These are phyloP conservation scores for Senna siamea DNA, from an alignment of 306 rosid genomes.

Conservation along the genomic window DNA sequence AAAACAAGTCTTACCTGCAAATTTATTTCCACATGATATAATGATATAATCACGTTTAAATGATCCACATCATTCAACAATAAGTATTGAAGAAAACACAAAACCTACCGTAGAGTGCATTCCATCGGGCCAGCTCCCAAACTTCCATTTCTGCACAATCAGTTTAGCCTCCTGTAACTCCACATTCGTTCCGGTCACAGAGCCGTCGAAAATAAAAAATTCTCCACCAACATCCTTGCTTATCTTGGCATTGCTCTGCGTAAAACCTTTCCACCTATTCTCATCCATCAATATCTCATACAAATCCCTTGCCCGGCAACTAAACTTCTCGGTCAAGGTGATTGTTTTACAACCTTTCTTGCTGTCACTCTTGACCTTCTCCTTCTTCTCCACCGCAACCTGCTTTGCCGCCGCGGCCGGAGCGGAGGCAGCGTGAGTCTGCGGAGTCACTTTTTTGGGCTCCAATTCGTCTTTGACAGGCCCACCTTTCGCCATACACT, in stretches of 20 bases:
- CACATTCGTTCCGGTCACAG: conserved; percentile 79
- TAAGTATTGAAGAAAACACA: not conserved
- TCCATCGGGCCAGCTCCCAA: conserved; percentile 92
- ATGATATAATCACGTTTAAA: not conserved
- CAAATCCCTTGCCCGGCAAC: conserved; percentile 75
- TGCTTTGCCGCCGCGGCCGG: conserved; percentile 6
- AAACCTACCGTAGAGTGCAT: conserved; percentile 60
- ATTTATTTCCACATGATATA: not conserved
- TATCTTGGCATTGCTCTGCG: conserved; percentile 88
- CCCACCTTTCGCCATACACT: conserved; percentile 87
- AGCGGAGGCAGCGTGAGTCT: conserved; percentile 14
- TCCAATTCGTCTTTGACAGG: conserved; percentile 87
- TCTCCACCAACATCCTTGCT: conserved; percentile 93
- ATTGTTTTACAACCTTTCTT: conserved; percentile 77
- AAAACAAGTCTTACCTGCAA: conserved; percentile 78
- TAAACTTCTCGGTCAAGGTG: conserved; percentile 82
- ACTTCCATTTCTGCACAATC: conserved; percentile 90
- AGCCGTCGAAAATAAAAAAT: conserved; percentile 82
- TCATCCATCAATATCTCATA: conserved; percentile 96
- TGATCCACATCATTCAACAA: not conserved
- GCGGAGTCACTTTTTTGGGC: conserved; percentile 54
- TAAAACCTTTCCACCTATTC: conserved; percentile 95
- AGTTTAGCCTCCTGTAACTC: conserved; percentile 83
- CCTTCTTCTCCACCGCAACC: conserved; percentile 32
- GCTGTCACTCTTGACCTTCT: conserved; percentile 41